Conservation (phyloP, 768 basidiomycete species). For the Asterophora parasitica region DNA sequence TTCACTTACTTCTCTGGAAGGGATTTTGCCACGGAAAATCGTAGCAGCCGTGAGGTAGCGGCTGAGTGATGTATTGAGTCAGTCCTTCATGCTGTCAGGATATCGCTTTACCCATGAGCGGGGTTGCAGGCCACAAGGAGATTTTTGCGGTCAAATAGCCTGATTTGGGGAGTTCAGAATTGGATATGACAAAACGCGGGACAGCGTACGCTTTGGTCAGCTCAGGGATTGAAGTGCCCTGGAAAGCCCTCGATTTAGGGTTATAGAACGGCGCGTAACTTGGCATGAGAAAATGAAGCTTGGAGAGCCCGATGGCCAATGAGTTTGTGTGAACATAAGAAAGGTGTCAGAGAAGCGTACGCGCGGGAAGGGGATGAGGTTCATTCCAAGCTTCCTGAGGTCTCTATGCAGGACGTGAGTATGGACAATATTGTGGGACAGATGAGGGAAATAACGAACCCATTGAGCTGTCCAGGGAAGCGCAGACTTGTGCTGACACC, state of each 20-base stretch:
- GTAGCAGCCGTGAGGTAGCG: conserved; percentile 85
- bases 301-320: background rate
- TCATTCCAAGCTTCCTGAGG: conserved; percentile 86
- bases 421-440: background rate
- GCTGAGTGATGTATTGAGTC: conserved; percentile 28
- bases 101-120: conserved; percentile 54
- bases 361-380: conserved; percentile 94
- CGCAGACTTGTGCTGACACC: conserved; percentile 90
- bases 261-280: conserved; percentile 90
- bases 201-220: conserved; percentile 64
- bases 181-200: background rate
- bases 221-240: conserved; percentile 58
- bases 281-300: conserved; percentile 96
- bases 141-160: conserved; percentile 77
- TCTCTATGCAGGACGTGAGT: conserved; percentile 43
- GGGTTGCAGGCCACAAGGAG: conserved; percentile 83
- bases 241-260: conserved; percentile 55
- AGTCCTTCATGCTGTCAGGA: conserved; percentile 1
- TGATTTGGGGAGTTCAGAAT: conserved; percentile 22
- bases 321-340: background rate
- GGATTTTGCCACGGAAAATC: conserved; percentile 80
- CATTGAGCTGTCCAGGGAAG: conserved; percentile 92
- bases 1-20: conserved; percentile 70
- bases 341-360: conserved; percentile 30
- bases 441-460: conserved; percentile 37